phyloP scores from a whole-genome alignment of 2,329 filamentous ascomycete genomes.

The Neospermospora avenae region DNA sequence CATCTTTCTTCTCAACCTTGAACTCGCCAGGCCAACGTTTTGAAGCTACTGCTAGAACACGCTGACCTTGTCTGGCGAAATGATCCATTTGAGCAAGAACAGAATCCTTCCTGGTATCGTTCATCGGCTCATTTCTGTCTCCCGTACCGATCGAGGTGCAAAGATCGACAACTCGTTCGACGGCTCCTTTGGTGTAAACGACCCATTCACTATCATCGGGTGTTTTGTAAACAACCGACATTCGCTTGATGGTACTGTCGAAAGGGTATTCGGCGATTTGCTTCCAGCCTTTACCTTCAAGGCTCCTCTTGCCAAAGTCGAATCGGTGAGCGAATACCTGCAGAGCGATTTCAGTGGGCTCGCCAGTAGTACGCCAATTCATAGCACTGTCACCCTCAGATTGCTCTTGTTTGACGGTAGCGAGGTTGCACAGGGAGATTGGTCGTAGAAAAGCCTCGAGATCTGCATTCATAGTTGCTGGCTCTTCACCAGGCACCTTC shows the following conservation, averaged over 20 bases:
- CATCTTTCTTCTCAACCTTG: neutral
- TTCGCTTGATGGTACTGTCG: conserved; percentile 71
- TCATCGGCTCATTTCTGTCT: neutral
- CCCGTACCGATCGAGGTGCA: conserved; percentile 47
- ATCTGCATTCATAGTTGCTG: conserved; percentile 39
- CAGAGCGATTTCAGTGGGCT: conserved; percentile 71
- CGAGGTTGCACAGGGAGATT: conserved; percentile 56
- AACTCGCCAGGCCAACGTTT: neutral
- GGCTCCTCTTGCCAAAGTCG: conserved; percentile 45
- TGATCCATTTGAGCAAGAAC: conserved; percentile 66
- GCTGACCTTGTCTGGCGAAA: conserved; percentile 62
- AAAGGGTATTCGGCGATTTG: conserved; percentile 69
- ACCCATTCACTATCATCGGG: conserved; percentile 39
- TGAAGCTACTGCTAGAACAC: conserved; percentile 57
- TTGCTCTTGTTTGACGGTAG: conserved; percentile 44
- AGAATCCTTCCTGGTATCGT: conserved; percentile 39
- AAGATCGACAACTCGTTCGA: conserved; percentile 63
- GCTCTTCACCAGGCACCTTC: conserved; percentile 20
- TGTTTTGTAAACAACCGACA: conserved; percentile 64
- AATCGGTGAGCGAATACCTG: conserved; percentile 72
- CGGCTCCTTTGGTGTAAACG: conserved; percentile 63
- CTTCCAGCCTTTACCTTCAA: conserved; percentile 48
- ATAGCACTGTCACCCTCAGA: conserved; percentile 37
- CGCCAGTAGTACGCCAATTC: conserved; percentile 57
- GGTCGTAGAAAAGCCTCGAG: conserved; percentile 50